Percentiles rank a stretch among this genome's conserved stretches.
Conservation (phyloP, 2,329 filamentous ascomycete species). For the Dothideomycetes sp. region DNA sequence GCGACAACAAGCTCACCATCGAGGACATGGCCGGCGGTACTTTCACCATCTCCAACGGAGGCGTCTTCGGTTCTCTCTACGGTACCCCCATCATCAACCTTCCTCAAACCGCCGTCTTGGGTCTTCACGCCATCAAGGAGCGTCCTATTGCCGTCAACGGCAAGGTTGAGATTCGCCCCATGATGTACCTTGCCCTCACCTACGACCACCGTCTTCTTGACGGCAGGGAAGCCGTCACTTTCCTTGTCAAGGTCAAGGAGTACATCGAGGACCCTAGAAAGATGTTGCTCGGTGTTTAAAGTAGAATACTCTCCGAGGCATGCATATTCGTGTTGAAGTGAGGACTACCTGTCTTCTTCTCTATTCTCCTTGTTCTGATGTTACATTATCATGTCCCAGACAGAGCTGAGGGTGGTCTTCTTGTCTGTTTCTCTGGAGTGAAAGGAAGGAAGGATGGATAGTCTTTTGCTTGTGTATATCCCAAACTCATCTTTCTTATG, state of each 20-base stretch:
- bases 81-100: constrained; percentile 98
- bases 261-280: constrained; percentile 91
- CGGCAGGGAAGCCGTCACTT: constrained; percentile 89
- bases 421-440: no score
- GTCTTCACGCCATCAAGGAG: constrained; percentile 94
- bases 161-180: constrained; percentile 89
- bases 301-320: no score
- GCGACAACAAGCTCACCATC: constrained; percentile 92
- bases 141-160: constrained; percentile 82
- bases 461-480: no score
- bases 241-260: constrained; percentile 94
- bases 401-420: no score
- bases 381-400: no score
- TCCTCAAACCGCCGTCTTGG: constrained; percentile 81
- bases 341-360: no score
- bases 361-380: no score
- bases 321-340: no score
- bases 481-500: no score
- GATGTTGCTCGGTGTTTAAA: constrained; percentile 59
- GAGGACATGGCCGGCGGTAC: constrained; percentile 99
- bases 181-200: constrained; percentile 98
- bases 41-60: constrained; percentile 95
- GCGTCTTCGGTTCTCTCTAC: constrained; percentile 94
- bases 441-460: no score
- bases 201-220: constrained; percentile 96